Conservation (phyloP, 768 basidiomycete species). For the Mycena crocata region DNA sequence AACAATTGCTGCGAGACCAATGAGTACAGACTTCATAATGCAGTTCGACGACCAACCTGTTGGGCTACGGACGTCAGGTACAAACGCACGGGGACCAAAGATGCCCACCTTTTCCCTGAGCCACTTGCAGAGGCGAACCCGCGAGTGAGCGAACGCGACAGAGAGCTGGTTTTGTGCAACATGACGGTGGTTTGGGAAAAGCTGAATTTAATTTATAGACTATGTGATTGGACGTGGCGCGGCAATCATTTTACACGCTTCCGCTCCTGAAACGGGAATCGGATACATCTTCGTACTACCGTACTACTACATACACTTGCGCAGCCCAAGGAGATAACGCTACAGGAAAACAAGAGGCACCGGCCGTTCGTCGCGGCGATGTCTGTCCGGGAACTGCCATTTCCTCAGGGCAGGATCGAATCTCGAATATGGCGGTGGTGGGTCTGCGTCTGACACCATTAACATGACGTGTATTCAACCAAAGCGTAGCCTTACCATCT, state of each 20-base stretch:
- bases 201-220: too few relatives aligned
- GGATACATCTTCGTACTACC: neutral
- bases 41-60: constrained; percentile 59
- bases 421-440: constrained; percentile 41
- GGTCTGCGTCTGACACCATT: neutral
- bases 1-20: constrained; percentile 72
- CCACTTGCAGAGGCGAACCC: constrained; percentile 60
- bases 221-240: too few relatives aligned
- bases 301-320: too few relatives aligned
- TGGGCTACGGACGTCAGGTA: constrained; percentile 54
- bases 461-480: too few relatives aligned
- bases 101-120: constrained; percentile 57
- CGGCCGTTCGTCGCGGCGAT: neutral
- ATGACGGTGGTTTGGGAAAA: constrained; percentile 24
- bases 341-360: constrained; percentile 1
- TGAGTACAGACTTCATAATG: constrained; percentile 21
- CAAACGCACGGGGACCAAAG: constrained; percentile 32
- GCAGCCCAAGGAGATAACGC: neutral
- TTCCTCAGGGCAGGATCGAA: constrained; percentile 37
- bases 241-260: too few relatives aligned
- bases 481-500: too few relatives aligned
- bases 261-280: neutral
- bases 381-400: constrained; percentile 17
- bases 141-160: constrained; percentile 48
- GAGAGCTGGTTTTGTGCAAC: constrained; percentile 28